Conservation (phyloP, 1,284 basidiomycete genomes). For the Anthracocystis panici-leucophaei region DNA sequence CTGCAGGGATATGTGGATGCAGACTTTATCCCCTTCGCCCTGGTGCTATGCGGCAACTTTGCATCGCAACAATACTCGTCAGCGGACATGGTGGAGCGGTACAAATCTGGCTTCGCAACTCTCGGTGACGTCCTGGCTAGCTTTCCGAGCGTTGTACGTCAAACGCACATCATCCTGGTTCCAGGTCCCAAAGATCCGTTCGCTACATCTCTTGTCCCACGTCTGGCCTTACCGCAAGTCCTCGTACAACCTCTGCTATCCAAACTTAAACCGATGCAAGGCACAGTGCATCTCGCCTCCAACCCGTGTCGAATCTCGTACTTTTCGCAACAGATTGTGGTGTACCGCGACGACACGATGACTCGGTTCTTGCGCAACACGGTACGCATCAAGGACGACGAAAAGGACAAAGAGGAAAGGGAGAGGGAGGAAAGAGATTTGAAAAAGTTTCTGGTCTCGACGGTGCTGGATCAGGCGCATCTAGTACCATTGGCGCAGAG, state of each 20-base stretch:
- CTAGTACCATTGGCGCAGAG: conserved; percentile 81
- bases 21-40: conserved; percentile 83
- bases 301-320: conserved; percentile 96
- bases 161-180: conserved; percentile 91
- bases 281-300: conserved; percentile 75
- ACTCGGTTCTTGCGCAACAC: conserved; percentile 88
- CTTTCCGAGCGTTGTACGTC: conserved; percentile 81
- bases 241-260: conserved; percentile 73
- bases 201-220: conserved; percentile 78
- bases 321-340: conserved; percentile 93
- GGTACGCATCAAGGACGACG: conserved; percentile 62
- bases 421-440: conserved; percentile 57
- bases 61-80: conserved; percentile 80
- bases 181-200: conserved; percentile 91
- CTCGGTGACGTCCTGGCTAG: conserved; percentile 85
- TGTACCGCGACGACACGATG: conserved; percentile 94
- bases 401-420: conserved; percentile 42
- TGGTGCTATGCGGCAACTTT: conserved; percentile 96
- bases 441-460: conserved; percentile 64
- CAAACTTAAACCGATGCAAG: conserved; percentile 31
- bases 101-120: conserved; percentile 74
- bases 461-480: conserved; percentile 72
- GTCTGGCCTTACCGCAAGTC: conserved; percentile 73
- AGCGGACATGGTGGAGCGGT: conserved; percentile 81
- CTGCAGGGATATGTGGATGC: conserved; percentile 90